A percentile compares a stretch with the other conserved stretches of the same genome.
These are phyloP conservation scores for Rhododendron simsii DNA, from an alignment of 148 eudicot species.

Conservation along the genomic window DNA sequence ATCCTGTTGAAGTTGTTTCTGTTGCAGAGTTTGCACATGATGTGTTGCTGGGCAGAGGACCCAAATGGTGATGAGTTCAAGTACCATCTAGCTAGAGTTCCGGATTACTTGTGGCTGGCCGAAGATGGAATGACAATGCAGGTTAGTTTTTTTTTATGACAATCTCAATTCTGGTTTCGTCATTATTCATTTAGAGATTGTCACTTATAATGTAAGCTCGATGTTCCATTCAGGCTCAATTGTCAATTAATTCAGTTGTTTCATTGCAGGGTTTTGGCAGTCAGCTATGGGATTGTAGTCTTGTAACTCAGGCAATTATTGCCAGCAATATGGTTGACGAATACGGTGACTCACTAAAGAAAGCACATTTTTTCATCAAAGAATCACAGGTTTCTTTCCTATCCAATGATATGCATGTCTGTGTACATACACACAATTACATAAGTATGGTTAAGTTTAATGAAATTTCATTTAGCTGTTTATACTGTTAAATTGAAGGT, in stretches of 20 bases:
- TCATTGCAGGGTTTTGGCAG: slow-evolving; percentile 42
- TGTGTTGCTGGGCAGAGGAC: slow-evolving; percentile 51
- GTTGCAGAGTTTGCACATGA: slow-evolving; percentile 47
- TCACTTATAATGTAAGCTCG: too few species aligned
- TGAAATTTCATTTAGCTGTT: neutral
- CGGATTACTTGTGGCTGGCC: slow-evolving; percentile 46
- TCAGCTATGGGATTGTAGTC: slow-evolving; percentile 39
- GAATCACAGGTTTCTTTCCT: slow-evolving; percentile 35
- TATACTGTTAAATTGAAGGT: slow-evolving; percentile 13
- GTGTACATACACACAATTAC: neutral
- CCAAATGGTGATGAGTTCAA: slow-evolving; percentile 44
- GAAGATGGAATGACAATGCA: slow-evolving; percentile 53
- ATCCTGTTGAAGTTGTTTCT: neutral
- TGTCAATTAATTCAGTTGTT: neutral
- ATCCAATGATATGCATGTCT: neutral
- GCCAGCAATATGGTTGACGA: slow-evolving; percentile 45
- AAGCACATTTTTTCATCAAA: slow-evolving; percentile 40
- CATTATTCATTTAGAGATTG: neutral
- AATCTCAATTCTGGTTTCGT: neutral
- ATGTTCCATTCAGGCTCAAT: neutral
- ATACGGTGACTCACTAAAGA: slow-evolving; percentile 41
- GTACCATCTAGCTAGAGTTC: slow-evolving; percentile 42
- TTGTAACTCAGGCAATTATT: slow-evolving; percentile 45
- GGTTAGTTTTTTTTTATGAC: neutral
- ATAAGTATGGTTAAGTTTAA: too few species aligned